A percentile compares a stretch with the other conserved stretches of the same genome.
Evolutionary conservation across 495 filamentous ascomycete genomes (phyloP).

Genomic region (Neurospora intermedia): DNA sequence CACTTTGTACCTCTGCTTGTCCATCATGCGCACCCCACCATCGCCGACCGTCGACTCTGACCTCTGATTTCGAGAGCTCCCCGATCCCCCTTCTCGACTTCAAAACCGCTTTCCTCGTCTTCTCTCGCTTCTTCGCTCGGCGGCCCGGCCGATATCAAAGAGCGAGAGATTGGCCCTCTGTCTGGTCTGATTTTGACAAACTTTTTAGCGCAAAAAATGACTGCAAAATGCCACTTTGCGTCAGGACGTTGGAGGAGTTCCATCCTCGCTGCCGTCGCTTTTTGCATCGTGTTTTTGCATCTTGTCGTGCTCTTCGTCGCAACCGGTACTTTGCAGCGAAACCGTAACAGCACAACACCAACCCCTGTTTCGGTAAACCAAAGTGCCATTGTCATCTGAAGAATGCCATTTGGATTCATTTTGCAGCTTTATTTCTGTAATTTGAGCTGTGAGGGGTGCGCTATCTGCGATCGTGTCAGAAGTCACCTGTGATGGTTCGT

Average conservation of each 20-base stretch:
- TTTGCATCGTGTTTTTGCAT: constrained; percentile 18
- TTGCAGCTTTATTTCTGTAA: constrained; percentile 1
- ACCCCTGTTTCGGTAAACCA: constrained; percentile 22
- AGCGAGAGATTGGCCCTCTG: not conserved
- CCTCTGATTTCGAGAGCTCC: constrained; percentile 29
- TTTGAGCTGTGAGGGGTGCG: not conserved
- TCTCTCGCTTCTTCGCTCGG: constrained; percentile 23
- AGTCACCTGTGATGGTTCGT: constrained; percentile 17
- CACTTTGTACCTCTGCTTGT: constrained; percentile 27
- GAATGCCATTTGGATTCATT: constrained; percentile 15
- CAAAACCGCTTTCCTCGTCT: constrained; percentile 7
- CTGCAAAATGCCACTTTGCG: not conserved
- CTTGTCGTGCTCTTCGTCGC: constrained; percentile 10
- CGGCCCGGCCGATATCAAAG: constrained; percentile 4
- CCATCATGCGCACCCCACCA: constrained; percentile 27
- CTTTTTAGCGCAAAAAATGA: constrained; percentile 9
- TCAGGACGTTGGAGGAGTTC: not conserved
- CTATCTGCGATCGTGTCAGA: constrained; percentile 2
- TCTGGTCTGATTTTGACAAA: constrained; percentile 10
- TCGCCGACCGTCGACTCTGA: constrained; percentile 9
- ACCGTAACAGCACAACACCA: constrained; percentile 17
- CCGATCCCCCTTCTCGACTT: constrained; percentile 14
- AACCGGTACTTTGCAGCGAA: constrained; percentile 20
- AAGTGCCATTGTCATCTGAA: constrained; percentile 9
- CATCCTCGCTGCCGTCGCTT: not conserved